phyloP scores from a whole-genome alignment of 108 stramenopile species.

The Skeletonema costatum region DNA sequence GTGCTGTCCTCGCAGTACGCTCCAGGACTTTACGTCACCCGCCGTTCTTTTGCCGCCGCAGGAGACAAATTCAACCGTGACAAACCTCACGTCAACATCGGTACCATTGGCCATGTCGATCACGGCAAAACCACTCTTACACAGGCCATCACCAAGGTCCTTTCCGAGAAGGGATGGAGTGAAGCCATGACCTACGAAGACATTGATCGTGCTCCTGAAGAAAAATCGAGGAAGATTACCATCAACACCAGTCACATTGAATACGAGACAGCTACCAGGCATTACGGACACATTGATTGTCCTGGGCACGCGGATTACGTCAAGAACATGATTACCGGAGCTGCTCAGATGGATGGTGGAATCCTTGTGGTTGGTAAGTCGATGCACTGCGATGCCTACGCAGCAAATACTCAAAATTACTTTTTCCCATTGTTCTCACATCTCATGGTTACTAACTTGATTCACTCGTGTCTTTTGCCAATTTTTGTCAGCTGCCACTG shows the following conservation, averaged over 20 bases:
- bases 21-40: slow-evolving; percentile 7
- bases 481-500: slow-evolving; percentile 80
- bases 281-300: slow-evolving; percentile 99
- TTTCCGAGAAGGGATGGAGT: slow-evolving; percentile 89
- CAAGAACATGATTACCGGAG: slow-evolving; percentile 99
- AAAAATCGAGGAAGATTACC: slow-evolving; percentile 96
- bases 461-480: neutral
- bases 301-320: slow-evolving; percentile 99
- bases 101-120: slow-evolving; percentile 99
- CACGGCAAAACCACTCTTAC: slow-evolving; percentile 99
- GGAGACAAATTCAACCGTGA: slow-evolving; percentile 79
- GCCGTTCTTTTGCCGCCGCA: slow-evolving; percentile 51
- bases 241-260: slow-evolving; percentile 98
- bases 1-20: neutral
- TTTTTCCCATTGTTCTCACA: neutral
- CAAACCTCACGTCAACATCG: slow-evolving; percentile 98
- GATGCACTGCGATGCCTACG: neutral
- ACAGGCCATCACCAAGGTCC: slow-evolving; percentile 98
- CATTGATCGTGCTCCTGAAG: slow-evolving; percentile 98
- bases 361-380: slow-evolving; percentile 93
- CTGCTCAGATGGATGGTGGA: slow-evolving; percentile 99
- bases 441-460: neutral
- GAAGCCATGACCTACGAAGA: slow-evolving; percentile 91
- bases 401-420: neutral
- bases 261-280: slow-evolving; percentile 94